Percentiles rank a stretch among this genome's conserved stretches.
Evolutionary conservation across 139 green algal genomes (phyloP).

Genomic region (Volvox africanus): DNA sequence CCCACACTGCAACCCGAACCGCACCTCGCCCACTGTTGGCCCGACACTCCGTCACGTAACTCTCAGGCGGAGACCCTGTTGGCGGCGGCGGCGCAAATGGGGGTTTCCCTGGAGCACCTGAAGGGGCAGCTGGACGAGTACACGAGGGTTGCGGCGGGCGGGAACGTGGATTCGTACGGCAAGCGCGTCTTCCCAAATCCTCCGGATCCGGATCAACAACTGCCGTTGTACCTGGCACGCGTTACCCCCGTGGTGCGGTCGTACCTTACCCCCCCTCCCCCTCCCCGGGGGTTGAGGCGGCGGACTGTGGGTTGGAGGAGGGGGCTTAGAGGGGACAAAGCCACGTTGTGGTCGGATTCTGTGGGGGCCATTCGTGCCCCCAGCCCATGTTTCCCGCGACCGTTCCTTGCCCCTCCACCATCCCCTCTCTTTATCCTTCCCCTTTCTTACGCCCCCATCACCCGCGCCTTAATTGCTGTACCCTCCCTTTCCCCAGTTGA

Average conservation of each 20-base stretch:
- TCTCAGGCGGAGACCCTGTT: neutral
- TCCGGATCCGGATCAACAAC: conserved; percentile 14
- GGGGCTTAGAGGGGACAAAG: too few relatives aligned
- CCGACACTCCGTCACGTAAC: neutral
- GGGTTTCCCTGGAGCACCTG: conserved; percentile 45
- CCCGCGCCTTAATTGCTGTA: too few relatives aligned
- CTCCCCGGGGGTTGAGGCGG: too few relatives aligned
- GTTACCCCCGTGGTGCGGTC: conserved; percentile 73
- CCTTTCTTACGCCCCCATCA: too few relatives aligned
- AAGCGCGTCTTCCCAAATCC: conserved; percentile 74
- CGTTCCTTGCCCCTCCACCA: too few relatives aligned
- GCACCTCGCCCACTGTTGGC: neutral
- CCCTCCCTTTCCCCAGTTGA: too few relatives aligned
- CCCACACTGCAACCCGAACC: neutral
- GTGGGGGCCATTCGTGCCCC: too few relatives aligned
- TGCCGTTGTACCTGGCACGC: conserved; percentile 59
- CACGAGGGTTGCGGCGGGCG: conserved; percentile 35
- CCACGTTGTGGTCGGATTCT: too few relatives aligned
- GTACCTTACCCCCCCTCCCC: too few relatives aligned
- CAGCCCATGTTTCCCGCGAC: too few relatives aligned
- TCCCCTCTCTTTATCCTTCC: too few relatives aligned
- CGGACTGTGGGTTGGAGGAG: too few relatives aligned
- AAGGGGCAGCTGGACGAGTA: conserved; percentile 63
- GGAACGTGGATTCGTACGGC: conserved; percentile 63
- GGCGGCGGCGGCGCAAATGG: conserved; percentile 35